Percentiles rank a stretch among this genome's conserved stretches.
Evolutionary conservation across 2,329 filamentous ascomycete species (phyloP).

Genomic region (Fusarium stilboides): DNA sequence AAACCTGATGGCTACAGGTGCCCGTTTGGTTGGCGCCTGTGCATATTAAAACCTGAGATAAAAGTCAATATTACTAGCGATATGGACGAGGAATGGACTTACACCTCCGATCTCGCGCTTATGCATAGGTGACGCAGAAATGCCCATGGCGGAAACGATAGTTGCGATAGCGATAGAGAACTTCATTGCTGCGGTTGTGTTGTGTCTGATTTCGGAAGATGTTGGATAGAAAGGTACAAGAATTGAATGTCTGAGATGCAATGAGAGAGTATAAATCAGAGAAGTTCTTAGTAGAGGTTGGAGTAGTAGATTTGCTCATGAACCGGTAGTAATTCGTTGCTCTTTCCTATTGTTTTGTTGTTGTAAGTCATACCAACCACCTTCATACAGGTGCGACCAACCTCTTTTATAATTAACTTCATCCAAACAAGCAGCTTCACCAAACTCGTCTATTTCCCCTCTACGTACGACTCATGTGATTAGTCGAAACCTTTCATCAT

Average conservation of each 20-base stretch:
- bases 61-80: constrained; percentile 8
- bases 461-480: constrained; percentile 13
- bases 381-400: constrained; percentile 32
- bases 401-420: constrained; percentile 44
- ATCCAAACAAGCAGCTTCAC: constrained; percentile 28
- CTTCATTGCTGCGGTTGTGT: constrained; percentile 51
- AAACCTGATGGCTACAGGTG: constrained; percentile 61
- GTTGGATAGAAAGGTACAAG: neutral
- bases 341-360: constrained; percentile 6
- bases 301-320: constrained; percentile 4
- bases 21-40: constrained; percentile 66
- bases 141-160: constrained; percentile 41
- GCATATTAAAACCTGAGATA: constrained; percentile 64
- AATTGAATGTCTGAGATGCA: constrained; percentile 20
- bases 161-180: constrained; percentile 42
- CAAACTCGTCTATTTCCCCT: neutral
- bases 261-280: constrained; percentile 24
- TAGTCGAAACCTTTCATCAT: constrained; percentile 21
- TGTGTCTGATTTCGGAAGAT: constrained; percentile 6
- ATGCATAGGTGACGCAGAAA: constrained; percentile 52
- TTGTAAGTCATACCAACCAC: constrained; percentile 39
- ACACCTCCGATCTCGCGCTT: constrained; percentile 65
- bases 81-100: constrained; percentile 50
- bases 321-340: constrained; percentile 7
- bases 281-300: constrained; percentile 34